Base-by-base conservation (phyloP, 257 asterid species). In the Salvia miltiorrhiza region DNA sequence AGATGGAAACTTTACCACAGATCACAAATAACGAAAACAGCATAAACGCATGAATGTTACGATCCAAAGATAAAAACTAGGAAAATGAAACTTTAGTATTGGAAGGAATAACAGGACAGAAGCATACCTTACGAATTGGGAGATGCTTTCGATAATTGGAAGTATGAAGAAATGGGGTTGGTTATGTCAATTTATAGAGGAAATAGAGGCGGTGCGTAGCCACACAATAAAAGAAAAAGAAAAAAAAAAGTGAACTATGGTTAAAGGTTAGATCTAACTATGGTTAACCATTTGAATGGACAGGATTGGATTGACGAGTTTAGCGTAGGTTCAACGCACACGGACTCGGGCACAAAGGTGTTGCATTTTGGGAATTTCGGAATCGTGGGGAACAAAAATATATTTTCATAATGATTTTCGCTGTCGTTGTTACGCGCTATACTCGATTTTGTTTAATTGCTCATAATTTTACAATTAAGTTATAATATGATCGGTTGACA, bases 291-390 rank as follows among this genome's bases (percentile, higher is more conserved):
- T 4, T 33, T 9, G 24, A 10, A 68, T 72, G 74, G 77, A 0
- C 44, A 48, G 28, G 67, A 66, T 69, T 52, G 32, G 14, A 19
- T 28, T 2, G n/a, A 13, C 28, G 16, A 20, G n/a, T 1, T 63
- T 39, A 73, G 87, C 85, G 81, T 85, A 65, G 70, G 48, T 80
- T 71, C 82, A 57, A 80, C 87, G 87, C 87, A 67, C 60, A 39
- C 1, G 16, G 32, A 55, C 35, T 30, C n/a, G n/a, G n/a, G n/a
- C 49, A 4, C 13, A 47, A 17, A 30, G 7, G 24, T 6, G 14
- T 56, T 54, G 4, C 9, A 5, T 52, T 9, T 52, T 12, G 7
- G 50, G 50, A 47, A 4, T 16, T 16, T 47, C 23, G 23, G 4
- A 1, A 26, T 1, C 4, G 30, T 1, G 30, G 35, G 35, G 35